Base-by-base conservation (phyloP, 2,329 filamentous ascomycete species). In the Cercospora zeina region DNA sequence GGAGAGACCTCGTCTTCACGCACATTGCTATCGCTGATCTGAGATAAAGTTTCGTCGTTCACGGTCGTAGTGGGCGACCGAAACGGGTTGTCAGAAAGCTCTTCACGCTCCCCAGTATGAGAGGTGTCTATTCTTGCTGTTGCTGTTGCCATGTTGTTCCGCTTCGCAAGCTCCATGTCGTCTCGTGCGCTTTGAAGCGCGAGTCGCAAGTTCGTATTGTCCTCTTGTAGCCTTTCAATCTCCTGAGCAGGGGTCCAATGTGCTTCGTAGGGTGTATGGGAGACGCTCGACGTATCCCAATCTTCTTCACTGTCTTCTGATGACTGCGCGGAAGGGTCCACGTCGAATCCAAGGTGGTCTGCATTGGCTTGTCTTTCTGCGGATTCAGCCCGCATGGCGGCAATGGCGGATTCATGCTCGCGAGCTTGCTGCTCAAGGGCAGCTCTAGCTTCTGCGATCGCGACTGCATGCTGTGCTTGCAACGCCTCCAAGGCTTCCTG, bases 271-370 rank as follows among this genome's bases (percentile, higher is more conserved):
- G 58, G 54, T n/a, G 60, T 58, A 39, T 54, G 62, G 16, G 61
- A 59, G 14, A 65, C 63, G 4, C 59, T 65, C 30, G 66, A 66
- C 10, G 24, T 24, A 19, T 61, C 33, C 19, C 21, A 30, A 27
- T 57, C 42, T 16, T 70, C 65, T 10, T 63, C 65, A 14, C 66
- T 67, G 9, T 60, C 64, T n/a, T 53, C 54, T 16, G 58, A 51
- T 11, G 56, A 37, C 45, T 27, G 21, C 4, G 14, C 42, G 8
- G 42, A 45, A 8, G 42, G 64, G 54, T 69, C 64, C 21, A 70
- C 66, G 36, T 66, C 69, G 27, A 61, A 45, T n/a, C 64, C 56
- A 19, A 50, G 37, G 36, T 33, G 51, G 31, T 61, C 56, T 10
- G 53, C 51, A 10, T 37, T 24, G 37, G 34, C 54, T 9, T 42